Evolutionary conservation across 2,329 filamentous ascomycete species (phyloP).

Genomic region (Cladophialophora exuberans): DNA sequence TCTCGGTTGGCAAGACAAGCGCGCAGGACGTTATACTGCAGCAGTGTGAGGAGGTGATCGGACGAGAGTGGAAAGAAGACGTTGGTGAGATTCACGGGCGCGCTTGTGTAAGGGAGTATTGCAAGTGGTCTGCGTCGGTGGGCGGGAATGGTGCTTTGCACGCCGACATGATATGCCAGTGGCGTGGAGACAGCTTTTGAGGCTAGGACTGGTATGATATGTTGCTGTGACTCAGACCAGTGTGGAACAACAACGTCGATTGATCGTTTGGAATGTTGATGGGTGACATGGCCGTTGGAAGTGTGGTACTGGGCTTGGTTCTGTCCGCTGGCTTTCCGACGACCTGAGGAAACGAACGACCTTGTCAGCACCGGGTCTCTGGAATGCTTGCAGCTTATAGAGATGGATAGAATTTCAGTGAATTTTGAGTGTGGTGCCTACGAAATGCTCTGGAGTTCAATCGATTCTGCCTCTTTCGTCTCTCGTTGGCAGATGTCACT

Average conservation of each 20-base stretch:
- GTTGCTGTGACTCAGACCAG: constrained; percentile 41
- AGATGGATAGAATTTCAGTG: constrained; percentile 34
- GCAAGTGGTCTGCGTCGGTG: too few species aligned
- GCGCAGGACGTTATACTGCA: constrained; percentile 48
- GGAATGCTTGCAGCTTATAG: constrained; percentile 1
- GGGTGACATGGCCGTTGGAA: neutral
- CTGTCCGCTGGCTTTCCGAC: too few species aligned
- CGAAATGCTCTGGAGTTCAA: constrained; percentile 51
- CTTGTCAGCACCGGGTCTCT: neutral
- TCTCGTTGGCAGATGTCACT: constrained; percentile 44
- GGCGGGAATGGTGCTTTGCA: too few species aligned
- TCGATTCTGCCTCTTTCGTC: constrained; percentile 48
- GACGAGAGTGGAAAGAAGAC: constrained; percentile 45
- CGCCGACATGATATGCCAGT: too few species aligned
- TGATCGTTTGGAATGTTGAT: neutral
- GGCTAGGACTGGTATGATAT: constrained; percentile 16
- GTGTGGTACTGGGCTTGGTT: neutral
- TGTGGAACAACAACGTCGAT: constrained; percentile 25
- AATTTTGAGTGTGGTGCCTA: neutral
- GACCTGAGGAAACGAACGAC: too few species aligned
- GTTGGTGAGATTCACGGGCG: neutral
- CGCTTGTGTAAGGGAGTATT: neutral
- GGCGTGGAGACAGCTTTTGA: too few species aligned
- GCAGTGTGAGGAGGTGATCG: constrained; percentile 49
- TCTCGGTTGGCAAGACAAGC: constrained; percentile 43